A percentile compares a stretch with the other conserved stretches of the same genome.
Conservation (phyloP, 768 basidiomycete genomes). For the Auricularia sp. region DNA sequence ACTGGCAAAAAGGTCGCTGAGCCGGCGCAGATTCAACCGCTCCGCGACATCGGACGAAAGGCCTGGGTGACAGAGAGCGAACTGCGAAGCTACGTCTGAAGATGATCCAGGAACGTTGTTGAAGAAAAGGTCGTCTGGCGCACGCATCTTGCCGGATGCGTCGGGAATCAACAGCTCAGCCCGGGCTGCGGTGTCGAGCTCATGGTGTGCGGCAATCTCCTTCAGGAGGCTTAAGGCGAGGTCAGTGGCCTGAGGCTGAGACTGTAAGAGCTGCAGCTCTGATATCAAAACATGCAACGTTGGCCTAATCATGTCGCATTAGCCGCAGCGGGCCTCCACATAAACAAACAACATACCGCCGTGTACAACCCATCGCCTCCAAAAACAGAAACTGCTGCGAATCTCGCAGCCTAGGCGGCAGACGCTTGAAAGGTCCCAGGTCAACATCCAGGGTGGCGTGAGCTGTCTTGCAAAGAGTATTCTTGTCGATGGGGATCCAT, state of each 20-base stretch:
- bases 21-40: slow-evolving; percentile 10
- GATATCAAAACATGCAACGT: neutral
- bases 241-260: neutral
- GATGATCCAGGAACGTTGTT: neutral
- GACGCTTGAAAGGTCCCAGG: neutral
- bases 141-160: neutral
- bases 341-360: neutral
- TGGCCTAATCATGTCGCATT: neutral
- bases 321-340: neutral
- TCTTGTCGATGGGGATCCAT: neutral
- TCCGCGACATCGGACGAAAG: slow-evolving; percentile 6
- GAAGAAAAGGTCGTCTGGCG: neutral
- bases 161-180: slow-evolving; percentile 16
- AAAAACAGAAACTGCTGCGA: neutral
- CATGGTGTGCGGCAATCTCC: neutral
- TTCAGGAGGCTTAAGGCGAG: neutral
- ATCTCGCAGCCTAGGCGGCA: neutral
- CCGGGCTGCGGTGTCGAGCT: neutral
- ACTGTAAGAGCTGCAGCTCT: neutral
- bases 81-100: slow-evolving; percentile 1
- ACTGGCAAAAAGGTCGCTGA: slow-evolving; percentile 11
- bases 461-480: neutral
- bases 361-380: neutral
- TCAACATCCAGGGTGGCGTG: neutral
- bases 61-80: neutral